These are phyloP conservation scores for Periglandula ipomoeae DNA, from an alignment of 2,329 filamentous ascomycete species.

Conservation along the genomic window DNA sequence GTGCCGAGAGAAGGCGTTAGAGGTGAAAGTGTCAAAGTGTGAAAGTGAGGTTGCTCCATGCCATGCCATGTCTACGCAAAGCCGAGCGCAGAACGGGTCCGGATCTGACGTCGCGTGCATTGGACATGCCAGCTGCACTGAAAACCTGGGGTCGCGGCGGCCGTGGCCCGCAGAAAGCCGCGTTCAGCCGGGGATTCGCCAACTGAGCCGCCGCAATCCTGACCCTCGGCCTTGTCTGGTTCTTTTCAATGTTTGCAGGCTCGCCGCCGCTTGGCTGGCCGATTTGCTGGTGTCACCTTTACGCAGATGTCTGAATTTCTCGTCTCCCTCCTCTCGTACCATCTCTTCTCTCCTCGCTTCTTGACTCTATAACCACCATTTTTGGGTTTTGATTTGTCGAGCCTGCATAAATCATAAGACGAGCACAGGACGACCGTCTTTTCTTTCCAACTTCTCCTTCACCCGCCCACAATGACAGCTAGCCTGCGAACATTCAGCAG, in stretches of 20 bases:
- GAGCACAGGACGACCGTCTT: too few relatives aligned
- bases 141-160: conserved; percentile 8
- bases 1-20: not conserved
- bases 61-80: not conserved
- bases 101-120: conserved; percentile 9
- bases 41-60: not conserved
- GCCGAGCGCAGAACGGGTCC: not conserved
- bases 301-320: not conserved
- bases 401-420: too few relatives aligned
- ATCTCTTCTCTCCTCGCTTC: not conserved
- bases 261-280: too few relatives aligned
- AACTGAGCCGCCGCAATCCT: not conserved
- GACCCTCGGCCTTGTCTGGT: not conserved
- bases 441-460: too few relatives aligned
- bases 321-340: not conserved
- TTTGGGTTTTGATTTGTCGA: too few relatives aligned
- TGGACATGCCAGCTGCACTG: too few relatives aligned
- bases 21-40: not conserved
- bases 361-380: not conserved
- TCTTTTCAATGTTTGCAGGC: not conserved
- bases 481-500: conserved; percentile 29
- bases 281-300: too few relatives aligned
- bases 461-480: conserved; percentile 24
- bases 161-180: conserved; percentile 33
- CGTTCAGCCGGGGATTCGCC: conserved; percentile 24